Conservation (phyloP, 2,329 filamentous ascomycete genomes). For the Colletotrichum phormii region DNA sequence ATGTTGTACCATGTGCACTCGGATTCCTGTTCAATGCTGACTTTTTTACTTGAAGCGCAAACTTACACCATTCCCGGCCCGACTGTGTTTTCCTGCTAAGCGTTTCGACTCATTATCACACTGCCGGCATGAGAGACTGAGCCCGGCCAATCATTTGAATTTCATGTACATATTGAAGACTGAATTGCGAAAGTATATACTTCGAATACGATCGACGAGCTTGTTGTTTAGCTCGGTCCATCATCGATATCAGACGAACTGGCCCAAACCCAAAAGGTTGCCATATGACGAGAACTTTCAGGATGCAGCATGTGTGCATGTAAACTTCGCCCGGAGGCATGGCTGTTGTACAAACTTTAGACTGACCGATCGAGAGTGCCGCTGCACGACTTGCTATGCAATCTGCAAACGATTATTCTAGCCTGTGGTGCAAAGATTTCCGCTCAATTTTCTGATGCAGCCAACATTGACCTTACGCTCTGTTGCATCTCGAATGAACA, state of each 20-base stretch:
- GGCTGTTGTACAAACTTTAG: no score
- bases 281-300: no score
- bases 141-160: not conserved
- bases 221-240: not conserved
- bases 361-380: no score
- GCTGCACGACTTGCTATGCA: no score
- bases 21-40: constrained; percentile 57
- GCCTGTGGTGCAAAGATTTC: no score
- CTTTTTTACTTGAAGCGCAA: constrained; percentile 43
- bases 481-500: no score
- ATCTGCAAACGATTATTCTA: no score
- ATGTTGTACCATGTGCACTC: constrained; percentile 46
- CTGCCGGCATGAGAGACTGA: not conserved
- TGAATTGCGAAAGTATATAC: not conserved
- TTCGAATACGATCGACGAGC: not conserved
- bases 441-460: no score
- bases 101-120: not conserved
- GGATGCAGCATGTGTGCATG: no score
- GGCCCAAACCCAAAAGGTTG: no score
- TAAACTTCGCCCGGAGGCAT: no score
- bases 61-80: constrained; percentile 61
- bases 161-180: constrained; percentile 15
- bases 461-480: no score
- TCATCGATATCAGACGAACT: not conserved
- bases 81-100: constrained; percentile 58